Evolutionary conservation across 805 yeast genomes (phyloP), one percentile per base, ranked within the genome.

Genomic region (Candida pseudoglaebosa): DNA sequence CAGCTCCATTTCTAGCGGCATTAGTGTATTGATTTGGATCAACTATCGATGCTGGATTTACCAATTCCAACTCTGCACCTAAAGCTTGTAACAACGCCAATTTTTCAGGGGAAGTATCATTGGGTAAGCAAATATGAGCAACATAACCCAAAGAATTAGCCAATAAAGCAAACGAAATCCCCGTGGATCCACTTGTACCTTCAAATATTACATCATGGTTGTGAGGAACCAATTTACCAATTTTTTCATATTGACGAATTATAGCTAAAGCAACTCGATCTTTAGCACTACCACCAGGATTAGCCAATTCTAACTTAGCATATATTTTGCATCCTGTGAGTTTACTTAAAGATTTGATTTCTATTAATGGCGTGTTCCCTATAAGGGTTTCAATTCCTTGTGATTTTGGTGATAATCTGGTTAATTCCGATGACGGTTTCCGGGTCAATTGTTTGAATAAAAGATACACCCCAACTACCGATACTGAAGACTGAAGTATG

Each of bases 161-260:
- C n/a, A 93, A 71, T 61, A 89, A 78, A 0, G 97, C 96, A 50
- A 91, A 75, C 1, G 96, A 86, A 9, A 93, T 93, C 2, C 99
- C 99, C 0, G 99, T 91, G 0, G 97, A 89, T 0, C 99, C 99
- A 8, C 93, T 82, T 0, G 99, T 93, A 5, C 99, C 99, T 64
- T 91, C 99, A 58, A 81, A 89, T 1, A 91, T 83, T 10, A 80
- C 69, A 52, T 87, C 93, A 1, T 85, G 88, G 28, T 59, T 61
- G 31, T 76, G 57, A 0, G 86, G 84, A 4, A 65, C 56, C 28
- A 90, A 57, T 4, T 66, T 53, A 0, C 93, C 93, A 33, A 52
- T 36, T 4, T 48, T 39, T 54, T 87, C 95, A 40, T 84, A 84
- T 16, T 77, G 77, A 40, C 77, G 67, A 13, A 91, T 83, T 32